phyloP scores from a whole-genome alignment of 2,329 filamentous ascomycete species.

The Plectosphaerella sp. region DNA sequence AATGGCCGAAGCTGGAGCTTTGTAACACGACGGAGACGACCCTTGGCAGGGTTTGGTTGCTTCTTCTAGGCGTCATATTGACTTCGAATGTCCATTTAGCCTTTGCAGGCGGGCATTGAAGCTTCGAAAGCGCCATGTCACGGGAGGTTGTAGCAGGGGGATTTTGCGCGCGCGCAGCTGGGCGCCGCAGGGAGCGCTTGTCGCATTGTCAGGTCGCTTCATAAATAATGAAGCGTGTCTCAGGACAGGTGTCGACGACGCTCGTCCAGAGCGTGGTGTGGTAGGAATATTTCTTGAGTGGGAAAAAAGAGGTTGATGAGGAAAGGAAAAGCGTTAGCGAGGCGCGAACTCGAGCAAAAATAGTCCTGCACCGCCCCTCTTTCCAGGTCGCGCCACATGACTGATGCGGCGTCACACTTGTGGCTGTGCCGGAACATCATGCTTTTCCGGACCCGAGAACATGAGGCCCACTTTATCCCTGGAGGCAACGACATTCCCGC shows the following conservation, averaged over 20 bases:
- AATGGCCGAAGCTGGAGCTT: conserved; percentile 70
- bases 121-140: conserved; percentile 81
- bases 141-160: not conserved
- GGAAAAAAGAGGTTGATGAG: conserved; percentile 1
- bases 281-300: not conserved
- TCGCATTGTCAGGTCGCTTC: too few relatives aligned
- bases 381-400: conserved; percentile 2
- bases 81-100: conserved; percentile 63
- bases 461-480: conserved; percentile 1
- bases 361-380: conserved; percentile 8
- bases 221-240: too few relatives aligned
- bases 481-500: conserved; percentile 13
- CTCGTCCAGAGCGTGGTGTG: too few relatives aligned
- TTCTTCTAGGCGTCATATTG: conserved; percentile 81
- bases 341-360: conserved; percentile 6
- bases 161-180: not conserved
- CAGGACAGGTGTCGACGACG: too few relatives aligned
- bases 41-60: conserved; percentile 78
- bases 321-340: not conserved
- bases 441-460: not conserved
- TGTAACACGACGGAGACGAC: conserved; percentile 94
- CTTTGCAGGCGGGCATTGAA: conserved; percentile 34
- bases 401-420: not conserved
- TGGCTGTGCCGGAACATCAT: conserved; percentile 1
- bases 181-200: too few relatives aligned